phyloP scores from a whole-genome alignment of 139 green algal genomes.

The Chlamydomonas asymmetrica region DNA sequence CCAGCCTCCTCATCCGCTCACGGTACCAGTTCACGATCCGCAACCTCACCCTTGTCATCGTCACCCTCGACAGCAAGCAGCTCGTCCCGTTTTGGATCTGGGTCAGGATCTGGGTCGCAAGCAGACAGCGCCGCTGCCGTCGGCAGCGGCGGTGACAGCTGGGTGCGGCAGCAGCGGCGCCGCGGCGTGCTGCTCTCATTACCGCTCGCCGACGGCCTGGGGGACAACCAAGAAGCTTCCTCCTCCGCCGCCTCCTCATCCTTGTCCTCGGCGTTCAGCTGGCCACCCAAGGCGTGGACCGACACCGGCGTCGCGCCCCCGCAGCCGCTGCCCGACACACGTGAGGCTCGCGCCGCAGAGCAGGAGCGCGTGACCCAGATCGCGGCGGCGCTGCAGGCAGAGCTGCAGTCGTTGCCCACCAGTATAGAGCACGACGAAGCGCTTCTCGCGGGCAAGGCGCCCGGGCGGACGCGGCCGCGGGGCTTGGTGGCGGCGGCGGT shows the following conservation, averaged over 20 bases:
- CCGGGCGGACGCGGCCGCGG: background rate
- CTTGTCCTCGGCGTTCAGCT: background rate
- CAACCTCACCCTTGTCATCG: background rate
- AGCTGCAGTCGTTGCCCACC: slow-evolving; percentile 25
- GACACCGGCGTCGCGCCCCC: slow-evolving; percentile 13
- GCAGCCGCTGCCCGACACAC: background rate
- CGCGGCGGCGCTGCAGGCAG: slow-evolving; percentile 2
- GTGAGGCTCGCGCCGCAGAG: background rate
- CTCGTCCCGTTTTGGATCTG: background rate
- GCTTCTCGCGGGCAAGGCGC: background rate
- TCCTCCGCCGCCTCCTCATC: background rate
- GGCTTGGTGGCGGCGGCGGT: slow-evolving; percentile 13
- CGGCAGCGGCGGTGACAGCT: too few species aligned
- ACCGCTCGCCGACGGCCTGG: too few species aligned
- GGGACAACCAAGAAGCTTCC: too few species aligned
- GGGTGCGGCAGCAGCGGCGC: too few species aligned
- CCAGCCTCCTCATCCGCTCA: too few species aligned
- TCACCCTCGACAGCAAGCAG: background rate
- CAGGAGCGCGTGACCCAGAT: slow-evolving; percentile 1
- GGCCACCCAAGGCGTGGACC: slow-evolving; percentile 27
- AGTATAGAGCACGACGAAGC: slow-evolving; percentile 5
- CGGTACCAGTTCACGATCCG: background rate
- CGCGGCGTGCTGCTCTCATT: too few species aligned
- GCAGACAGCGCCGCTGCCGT: too few species aligned
- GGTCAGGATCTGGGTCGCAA: too few species aligned